Base-by-base conservation (phyloP, 345 rosid species). In the Hevea brasiliensis region DNA sequence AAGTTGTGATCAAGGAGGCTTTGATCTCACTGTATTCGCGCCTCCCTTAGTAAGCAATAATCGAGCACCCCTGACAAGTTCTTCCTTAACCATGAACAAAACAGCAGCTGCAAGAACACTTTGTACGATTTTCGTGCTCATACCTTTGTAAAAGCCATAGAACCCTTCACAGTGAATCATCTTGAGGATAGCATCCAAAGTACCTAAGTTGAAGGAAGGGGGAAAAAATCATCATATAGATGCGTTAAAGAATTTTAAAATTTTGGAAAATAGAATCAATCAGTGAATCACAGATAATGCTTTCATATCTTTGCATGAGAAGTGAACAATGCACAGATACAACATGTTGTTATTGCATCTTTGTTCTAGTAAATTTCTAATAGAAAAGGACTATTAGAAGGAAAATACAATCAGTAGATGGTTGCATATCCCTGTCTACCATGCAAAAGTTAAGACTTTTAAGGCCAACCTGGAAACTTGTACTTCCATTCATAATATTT, bases 61-160 rank as follows among this genome's bases (percentile, higher is more conserved):
- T 65, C 88, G 88, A 37, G 85, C 85, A 50, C 93, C 88, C 70
- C 78, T 84, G 40, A 92, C 96, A n/a, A 93, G 93, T 79, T 93
- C 98, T 81, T 91, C 99, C 84, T 95, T 93, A 24, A 93, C 74
- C 97, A 90, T 91, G 89, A 95, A 95, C 74, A 95, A 76, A 23
- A 91, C 90, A 24, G 98, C 96, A 54, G 98, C 97, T 0, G 97
- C 92, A 20, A 93, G 90, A 74, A 93, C 98, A 59, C 99, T 95
- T 77, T 95, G 99, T 0, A 84, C 82, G 26, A 93, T 90, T 83
- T 91, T 93, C 7, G 96, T 91, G 84, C 89, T 85, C 98, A 95
- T 95, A 41, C 99, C 99, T 75, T 93, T 90, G 89, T 95, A 95
- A 78, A 95, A 93, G 29, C 98, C 91, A 21, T 81, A 68, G 40